Evolutionary conservation across 2,329 filamentous ascomycete species (phyloP).

Genomic region (Colletotrichum sp.): DNA sequence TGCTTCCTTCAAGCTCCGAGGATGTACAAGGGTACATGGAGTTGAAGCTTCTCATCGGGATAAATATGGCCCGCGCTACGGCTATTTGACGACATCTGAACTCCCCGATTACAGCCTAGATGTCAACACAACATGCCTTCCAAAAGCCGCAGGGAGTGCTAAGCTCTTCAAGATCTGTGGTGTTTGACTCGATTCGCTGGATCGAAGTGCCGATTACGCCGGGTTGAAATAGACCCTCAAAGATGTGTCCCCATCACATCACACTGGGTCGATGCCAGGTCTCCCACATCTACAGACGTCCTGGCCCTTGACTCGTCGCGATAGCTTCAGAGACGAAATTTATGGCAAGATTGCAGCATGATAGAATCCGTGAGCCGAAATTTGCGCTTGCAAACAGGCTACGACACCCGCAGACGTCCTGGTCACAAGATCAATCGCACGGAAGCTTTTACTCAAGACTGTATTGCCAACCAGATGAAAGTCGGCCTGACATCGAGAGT

Average conservation of each 20-base stretch:
- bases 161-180: not conserved
- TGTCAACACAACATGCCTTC: not conserved
- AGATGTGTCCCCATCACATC: not conserved
- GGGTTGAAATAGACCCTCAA: no score
- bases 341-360: not conserved
- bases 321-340: not conserved
- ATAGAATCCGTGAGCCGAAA: not conserved
- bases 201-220: not conserved
- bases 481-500: not conserved
- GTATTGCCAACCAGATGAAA: slow-evolving; percentile 2
- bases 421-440: not conserved
- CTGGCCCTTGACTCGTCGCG: not conserved
- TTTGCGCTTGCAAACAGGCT: not conserved
- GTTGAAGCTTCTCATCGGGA: slow-evolving; percentile 6
- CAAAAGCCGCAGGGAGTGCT: not conserved
- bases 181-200: not conserved
- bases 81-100: not conserved
- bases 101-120: not conserved
- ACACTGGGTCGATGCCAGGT: not conserved
- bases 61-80: slow-evolving; percentile 2
- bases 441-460: not conserved
- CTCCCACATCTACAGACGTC: not conserved
- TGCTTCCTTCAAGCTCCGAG: not conserved
- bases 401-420: not conserved
- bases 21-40: not conserved